A percentile compares a stretch with the other conserved stretches of the same genome.
phyloP scores from a whole-genome alignment of 768 basidiomycete genomes.

The Boletales sp. region DNA sequence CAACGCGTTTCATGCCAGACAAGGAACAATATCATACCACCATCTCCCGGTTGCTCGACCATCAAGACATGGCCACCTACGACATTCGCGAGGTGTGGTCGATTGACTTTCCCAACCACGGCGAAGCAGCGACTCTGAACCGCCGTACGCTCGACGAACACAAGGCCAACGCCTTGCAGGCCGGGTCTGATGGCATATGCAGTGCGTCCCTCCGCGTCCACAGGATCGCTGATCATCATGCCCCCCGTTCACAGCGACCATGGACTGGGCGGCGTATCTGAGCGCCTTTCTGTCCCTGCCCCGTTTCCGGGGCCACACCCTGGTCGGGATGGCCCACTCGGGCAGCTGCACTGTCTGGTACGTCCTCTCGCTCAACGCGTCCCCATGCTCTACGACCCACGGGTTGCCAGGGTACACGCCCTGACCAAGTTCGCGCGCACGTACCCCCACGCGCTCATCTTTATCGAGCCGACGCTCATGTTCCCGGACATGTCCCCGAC shows the following conservation, averaged over 20 bases:
- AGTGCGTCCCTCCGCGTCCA: slow-evolving; percentile 11
- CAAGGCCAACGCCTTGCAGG: slow-evolving; percentile 11
- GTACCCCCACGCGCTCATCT: slow-evolving; percentile 17
- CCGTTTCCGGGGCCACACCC: slow-evolving; percentile 16
- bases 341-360: slow-evolving; percentile 29
- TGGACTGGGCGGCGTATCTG: slow-evolving; percentile 24
- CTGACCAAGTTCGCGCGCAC: slow-evolving; percentile 14
- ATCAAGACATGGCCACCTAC: slow-evolving; percentile 8
- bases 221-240: background rate
- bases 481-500: slow-evolving; percentile 26
- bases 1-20: slow-evolving; percentile 7
- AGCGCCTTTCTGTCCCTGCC: slow-evolving; percentile 23
- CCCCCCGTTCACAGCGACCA: slow-evolving; percentile 10
- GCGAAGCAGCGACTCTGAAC: slow-evolving; percentile 32
- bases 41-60: slow-evolving; percentile 16
- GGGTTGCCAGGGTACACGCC: slow-evolving; percentile 13
- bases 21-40: slow-evolving; percentile 28
- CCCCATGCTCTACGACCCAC: background rate
- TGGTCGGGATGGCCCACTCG: slow-evolving; percentile 28
- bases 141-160: slow-evolving; percentile 22
- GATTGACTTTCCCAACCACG: slow-evolving; percentile 35
- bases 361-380: background rate
- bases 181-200: slow-evolving; percentile 12
- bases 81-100: slow-evolving; percentile 32
- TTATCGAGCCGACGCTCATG: slow-evolving; percentile 32